A percentile compares a stretch with the other conserved stretches of the same genome.
Evolutionary conservation across 2,329 filamentous ascomycete species (phyloP).

Genomic region (Grosmannia serpens): DNA sequence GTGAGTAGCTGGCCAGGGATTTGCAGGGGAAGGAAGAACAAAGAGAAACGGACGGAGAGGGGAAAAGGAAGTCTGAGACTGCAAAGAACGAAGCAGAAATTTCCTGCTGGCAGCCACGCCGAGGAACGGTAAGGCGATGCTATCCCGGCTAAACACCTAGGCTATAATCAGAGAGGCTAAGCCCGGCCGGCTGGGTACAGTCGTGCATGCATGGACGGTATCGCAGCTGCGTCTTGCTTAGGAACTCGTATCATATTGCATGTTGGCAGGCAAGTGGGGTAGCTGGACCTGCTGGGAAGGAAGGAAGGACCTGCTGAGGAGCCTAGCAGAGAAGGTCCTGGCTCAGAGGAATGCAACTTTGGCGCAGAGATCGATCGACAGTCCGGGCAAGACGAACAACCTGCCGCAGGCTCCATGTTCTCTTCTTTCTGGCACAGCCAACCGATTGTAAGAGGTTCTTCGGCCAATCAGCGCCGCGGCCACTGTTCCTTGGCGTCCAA

Average conservation of each 20-base stretch:
- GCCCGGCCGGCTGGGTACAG: neutral
- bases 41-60: neutral
- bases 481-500: constrained; percentile 1
- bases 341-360: neutral
- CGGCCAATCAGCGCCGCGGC: constrained; percentile 5
- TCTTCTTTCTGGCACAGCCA: neutral
- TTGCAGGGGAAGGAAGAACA: neutral
- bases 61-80: neutral
- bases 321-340: neutral
- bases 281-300: neutral
- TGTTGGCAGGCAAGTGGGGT: neutral
- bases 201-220: neutral
- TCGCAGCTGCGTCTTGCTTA: neutral
- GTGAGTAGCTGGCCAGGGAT: neutral
- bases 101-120: neutral
- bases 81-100: neutral
- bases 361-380: neutral
- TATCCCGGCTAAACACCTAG: neutral
- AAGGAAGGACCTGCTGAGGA: neutral
- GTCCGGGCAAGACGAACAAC: neutral
- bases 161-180: neutral
- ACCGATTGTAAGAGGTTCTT: neutral
- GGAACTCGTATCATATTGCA: neutral
- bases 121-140: neutral
- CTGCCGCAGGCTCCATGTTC: neutral